Evolutionary conservation across 192 early-diverging fungal species (phyloP).

Genomic region (Gaertneriomyces sp.): DNA sequence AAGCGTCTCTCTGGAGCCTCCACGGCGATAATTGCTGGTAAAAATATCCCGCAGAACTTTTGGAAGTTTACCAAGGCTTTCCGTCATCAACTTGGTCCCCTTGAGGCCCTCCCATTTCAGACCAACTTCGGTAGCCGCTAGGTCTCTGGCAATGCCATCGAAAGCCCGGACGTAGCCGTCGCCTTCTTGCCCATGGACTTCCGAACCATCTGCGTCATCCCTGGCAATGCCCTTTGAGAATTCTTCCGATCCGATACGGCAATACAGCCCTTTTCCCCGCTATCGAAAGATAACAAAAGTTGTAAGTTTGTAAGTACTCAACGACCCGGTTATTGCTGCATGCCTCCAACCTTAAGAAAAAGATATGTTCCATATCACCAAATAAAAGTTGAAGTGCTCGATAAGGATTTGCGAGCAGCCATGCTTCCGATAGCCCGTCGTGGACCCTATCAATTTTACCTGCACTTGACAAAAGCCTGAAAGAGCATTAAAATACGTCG

Average conservation of each 20-base stretch:
- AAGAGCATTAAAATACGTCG: neutral
- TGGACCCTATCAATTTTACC: neutral
- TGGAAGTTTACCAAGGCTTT: conserved; percentile 3
- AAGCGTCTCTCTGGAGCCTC: neutral
- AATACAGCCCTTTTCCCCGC: conserved; percentile 8
- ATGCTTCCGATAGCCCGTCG: conserved; percentile 8
- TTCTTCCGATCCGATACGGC: conserved; percentile 12
- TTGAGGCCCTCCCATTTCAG: neutral
- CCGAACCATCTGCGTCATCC: neutral
- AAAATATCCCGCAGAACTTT: conserved; percentile 18
- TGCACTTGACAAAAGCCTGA: neutral
- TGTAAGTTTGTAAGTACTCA: neutral
- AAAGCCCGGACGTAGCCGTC: conserved; percentile 12
- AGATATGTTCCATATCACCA: conserved; percentile 4
- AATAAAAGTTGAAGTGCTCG: conserved; percentile 7
- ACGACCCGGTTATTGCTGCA: neutral
- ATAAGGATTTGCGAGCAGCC: conserved; percentile 14
- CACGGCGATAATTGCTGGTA: conserved; percentile 3
- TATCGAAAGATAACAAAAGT: neutral
- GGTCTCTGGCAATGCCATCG: neutral
- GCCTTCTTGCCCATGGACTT: conserved; percentile 15
- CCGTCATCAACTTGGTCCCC: conserved; percentile 1
- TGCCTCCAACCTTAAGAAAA: conserved; percentile 9
- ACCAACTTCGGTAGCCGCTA: conserved; percentile 11
- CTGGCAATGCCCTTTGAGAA: conserved; percentile 1